Conservation (phyloP, 1,139 yeast genomes). For the Protomyces inouyei region DNA sequence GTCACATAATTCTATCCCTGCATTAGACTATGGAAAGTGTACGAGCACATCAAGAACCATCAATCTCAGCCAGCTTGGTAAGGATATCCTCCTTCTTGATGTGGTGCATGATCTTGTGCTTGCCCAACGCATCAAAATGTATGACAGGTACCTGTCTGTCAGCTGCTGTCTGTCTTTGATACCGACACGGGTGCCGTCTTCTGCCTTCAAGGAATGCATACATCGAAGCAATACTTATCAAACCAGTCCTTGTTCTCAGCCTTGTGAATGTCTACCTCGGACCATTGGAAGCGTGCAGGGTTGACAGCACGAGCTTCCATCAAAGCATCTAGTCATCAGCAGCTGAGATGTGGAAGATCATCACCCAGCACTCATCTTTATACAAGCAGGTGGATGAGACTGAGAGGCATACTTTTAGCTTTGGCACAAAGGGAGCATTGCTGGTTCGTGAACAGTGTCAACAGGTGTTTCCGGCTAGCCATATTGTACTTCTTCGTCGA, state of each 20-base stretch:
- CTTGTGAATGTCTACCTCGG: neutral
- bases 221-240: neutral
- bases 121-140: neutral
- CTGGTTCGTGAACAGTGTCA: neutral
- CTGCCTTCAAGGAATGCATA: neutral
- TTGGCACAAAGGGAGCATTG: neutral
- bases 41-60: neutral
- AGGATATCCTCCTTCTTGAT: neutral
- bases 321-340: neutral
- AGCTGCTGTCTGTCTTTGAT: neutral
- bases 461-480: neutral
- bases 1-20: neutral
- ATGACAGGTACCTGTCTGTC: neutral
- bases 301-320: neutral
- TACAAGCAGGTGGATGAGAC: neutral
- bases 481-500: neutral
- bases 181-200: no score
- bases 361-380: neutral
- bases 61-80: neutral
- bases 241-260: neutral
- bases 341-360: neutral
- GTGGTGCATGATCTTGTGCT: neutral
- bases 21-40: no score
- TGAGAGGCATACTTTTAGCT: neutral
- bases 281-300: neutral